Percentiles rank a stretch among this genome's conserved stretches.
Evolutionary conservation across 2,329 filamentous ascomycete genomes (phyloP).

Genomic region (Biscogniauxia mediterranea): DNA sequence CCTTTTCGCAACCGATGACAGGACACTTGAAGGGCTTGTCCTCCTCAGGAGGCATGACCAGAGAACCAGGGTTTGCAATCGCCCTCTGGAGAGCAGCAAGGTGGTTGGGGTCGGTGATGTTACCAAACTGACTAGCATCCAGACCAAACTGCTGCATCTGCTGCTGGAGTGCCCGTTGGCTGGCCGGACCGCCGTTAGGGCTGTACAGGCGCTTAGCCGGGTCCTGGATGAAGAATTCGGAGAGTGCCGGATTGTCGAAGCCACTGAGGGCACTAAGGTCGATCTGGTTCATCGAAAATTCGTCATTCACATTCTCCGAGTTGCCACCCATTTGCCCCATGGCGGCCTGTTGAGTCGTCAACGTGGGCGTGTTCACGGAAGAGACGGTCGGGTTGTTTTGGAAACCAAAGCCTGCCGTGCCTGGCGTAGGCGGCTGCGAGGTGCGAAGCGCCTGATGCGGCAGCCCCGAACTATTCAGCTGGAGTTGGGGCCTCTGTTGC

Average conservation of each 20-base stretch:
- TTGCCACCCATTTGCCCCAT: slow-evolving; percentile 65
- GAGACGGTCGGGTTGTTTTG: slow-evolving; percentile 96
- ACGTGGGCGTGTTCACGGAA: slow-evolving; percentile 91
- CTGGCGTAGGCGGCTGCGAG: slow-evolving; percentile 83
- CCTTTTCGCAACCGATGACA: slow-evolving; percentile 97
- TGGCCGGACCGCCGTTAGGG: slow-evolving; percentile 70
- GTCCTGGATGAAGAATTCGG: slow-evolving; percentile 75
- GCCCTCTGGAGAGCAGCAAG: slow-evolving; percentile 50
- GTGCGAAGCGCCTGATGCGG: slow-evolving; percentile 78
- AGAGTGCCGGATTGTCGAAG: slow-evolving; percentile 54
- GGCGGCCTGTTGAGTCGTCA: slow-evolving; percentile 68
- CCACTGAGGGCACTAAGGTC: slow-evolving; percentile 57
- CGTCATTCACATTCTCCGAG: slow-evolving; percentile 66
- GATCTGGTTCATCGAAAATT: slow-evolving; percentile 61
- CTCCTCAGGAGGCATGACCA: slow-evolving; percentile 75
- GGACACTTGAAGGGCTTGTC: slow-evolving; percentile 98
- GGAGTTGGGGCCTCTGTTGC: slow-evolving; percentile 68
- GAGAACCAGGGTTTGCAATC: slow-evolving; percentile 46
- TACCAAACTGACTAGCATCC: slow-evolving; percentile 71
- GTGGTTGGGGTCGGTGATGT: slow-evolving; percentile 71
- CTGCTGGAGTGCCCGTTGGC: slow-evolving; percentile 63
- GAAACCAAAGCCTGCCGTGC: slow-evolving; percentile 72
- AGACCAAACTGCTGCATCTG: slow-evolving; percentile 71
- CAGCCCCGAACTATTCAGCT: slow-evolving; percentile 74
- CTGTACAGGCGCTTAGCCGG: slow-evolving; percentile 92